These are phyloP conservation scores for Raffaelea ambrosiae DNA, from an alignment of 2,329 filamentous ascomycete genomes.

Conservation along the genomic window DNA sequence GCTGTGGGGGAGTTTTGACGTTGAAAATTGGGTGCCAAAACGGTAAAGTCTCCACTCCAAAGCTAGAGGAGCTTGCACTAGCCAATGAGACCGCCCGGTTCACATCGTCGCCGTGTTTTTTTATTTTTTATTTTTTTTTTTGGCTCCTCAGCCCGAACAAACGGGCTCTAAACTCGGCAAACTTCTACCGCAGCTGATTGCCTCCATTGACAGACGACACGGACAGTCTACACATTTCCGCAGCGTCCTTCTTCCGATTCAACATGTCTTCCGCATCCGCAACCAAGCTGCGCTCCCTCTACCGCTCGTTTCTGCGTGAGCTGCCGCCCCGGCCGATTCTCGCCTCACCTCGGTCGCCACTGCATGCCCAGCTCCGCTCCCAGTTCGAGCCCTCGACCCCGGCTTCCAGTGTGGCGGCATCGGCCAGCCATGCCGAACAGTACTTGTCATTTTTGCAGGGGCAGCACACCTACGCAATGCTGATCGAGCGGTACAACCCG, in stretches of 20 bases:
- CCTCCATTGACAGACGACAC: background rate
- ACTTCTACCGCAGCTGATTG: background rate
- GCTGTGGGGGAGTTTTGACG: no score
- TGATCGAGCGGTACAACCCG: constrained; percentile 89
- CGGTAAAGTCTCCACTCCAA: no score
- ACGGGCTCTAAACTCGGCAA: no score
- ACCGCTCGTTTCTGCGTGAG: constrained; percentile 83
- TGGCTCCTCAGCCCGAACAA: no score
- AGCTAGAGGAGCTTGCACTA: no score
- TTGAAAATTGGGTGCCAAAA: no score
- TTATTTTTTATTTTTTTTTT: no score
- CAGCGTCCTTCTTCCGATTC: no score
- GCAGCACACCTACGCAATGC: constrained; percentile 73
- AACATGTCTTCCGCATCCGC: constrained; percentile 13
- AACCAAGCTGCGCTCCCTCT: constrained; percentile 59
- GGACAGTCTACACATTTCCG: no score
- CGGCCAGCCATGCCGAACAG: constrained; percentile 55
- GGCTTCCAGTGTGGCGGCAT: constrained; percentile 17
- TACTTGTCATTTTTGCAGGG: constrained; percentile 71
- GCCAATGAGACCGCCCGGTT: no score
- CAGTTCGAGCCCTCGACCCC: constrained; percentile 38
- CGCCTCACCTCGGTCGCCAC: constrained; percentile 49
- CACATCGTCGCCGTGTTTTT: no score
- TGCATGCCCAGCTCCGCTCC: constrained; percentile 61
- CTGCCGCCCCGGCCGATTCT: constrained; percentile 63